A percentile compares a stretch with the other conserved stretches of the same genome.
Conservation (phyloP, 306 rosid genomes). For the Benincasa hispida region DNA sequence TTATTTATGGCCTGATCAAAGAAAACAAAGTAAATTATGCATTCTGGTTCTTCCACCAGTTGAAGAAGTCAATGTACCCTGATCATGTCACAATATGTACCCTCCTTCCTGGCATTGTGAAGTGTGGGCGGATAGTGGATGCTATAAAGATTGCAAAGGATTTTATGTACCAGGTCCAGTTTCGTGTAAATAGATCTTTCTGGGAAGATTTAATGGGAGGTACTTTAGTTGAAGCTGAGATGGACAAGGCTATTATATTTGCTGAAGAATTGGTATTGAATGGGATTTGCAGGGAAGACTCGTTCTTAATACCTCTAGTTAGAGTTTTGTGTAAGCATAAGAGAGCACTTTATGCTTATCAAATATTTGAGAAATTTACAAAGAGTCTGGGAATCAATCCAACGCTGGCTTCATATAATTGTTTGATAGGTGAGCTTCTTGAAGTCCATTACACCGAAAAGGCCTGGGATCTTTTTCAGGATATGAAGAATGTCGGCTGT, state of each 20-base stretch:
- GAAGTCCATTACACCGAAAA: constrained; percentile 24
- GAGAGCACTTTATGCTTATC: constrained; percentile 53
- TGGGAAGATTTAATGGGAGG: constrained; percentile 78
- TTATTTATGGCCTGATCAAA: constrained; percentile 63
- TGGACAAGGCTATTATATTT: constrained; percentile 41
- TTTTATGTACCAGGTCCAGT: constrained; percentile 32
- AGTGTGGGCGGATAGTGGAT: constrained; percentile 46
- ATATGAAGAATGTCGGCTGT: constrained; percentile 68
- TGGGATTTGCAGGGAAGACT: constrained; percentile 51
- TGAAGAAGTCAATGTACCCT: constrained; percentile 77
- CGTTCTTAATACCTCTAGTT: constrained; percentile 50
- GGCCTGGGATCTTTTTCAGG: constrained; percentile 56
- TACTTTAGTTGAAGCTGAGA: constrained; percentile 48
- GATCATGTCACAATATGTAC: constrained; percentile 79
- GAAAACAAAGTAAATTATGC: constrained; percentile 57
- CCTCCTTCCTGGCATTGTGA: constrained; percentile 69
- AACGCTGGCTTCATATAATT: constrained; percentile 57
- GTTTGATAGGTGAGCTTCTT: constrained; percentile 72
- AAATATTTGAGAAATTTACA: constrained; percentile 53
- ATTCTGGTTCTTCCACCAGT: constrained; percentile 87
- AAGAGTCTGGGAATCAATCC: constrained; percentile 45
- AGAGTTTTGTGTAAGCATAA: constrained; percentile 45
- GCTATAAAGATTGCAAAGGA: constrained; percentile 43
- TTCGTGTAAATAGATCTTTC: constrained; percentile 28
- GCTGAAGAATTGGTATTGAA: constrained; percentile 50